Evolutionary conservation across 2,329 filamentous ascomycete species (phyloP), one percentile per base, ranked within the genome.

Genomic region (Hawksworthiomyces lignivorus): DNA sequence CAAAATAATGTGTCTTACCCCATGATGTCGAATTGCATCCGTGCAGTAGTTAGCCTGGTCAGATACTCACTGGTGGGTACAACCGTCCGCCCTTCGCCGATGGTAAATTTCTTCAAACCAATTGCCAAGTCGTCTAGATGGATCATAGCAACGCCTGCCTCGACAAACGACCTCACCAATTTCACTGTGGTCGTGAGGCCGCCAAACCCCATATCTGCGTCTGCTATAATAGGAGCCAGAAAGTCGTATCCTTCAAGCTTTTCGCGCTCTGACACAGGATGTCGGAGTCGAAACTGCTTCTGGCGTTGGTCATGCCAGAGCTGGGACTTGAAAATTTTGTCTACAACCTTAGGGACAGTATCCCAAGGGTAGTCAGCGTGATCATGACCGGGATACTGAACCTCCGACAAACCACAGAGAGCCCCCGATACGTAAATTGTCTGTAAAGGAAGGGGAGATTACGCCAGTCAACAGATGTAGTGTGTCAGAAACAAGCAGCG

Each of bases 191-290:
- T 56, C 1, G 63, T 66, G 32, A 66, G 44, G 9, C 55, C 57
- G 6, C 63, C 63, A 32, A 67, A 66, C 5, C 64, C 63, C 64
- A 66, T 65, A 43, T 67, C 63, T 6, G 57, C 62, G 43, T 66
- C 63, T 5, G 63, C 63, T 0, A 67, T 51, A 34, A 66, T 64
- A 1, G 63, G 63, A 3, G 58, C 56, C 41, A 65, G 42, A 46
- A 61, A 67, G 42, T 65, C 63, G 50, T 56, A 60, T 33, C 59
- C 54, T 47, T 65, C 62, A 1, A 65, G 49, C 4, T 46, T 32
- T 8, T 48, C 54, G 2, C 63, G 53, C 24, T 61, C 51, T 10
- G 50, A 53, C 28, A 56, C 50, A 3, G 53, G 30, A 31, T 61
- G 53, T 4, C 55, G 50, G 43, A 64, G 52, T 0, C 63, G 54